Percentiles rank a stretch among this genome's conserved stretches.
Evolutionary conservation across 2,329 filamentous ascomycete species (phyloP).

Genomic region (Diaporthe eres): DNA sequence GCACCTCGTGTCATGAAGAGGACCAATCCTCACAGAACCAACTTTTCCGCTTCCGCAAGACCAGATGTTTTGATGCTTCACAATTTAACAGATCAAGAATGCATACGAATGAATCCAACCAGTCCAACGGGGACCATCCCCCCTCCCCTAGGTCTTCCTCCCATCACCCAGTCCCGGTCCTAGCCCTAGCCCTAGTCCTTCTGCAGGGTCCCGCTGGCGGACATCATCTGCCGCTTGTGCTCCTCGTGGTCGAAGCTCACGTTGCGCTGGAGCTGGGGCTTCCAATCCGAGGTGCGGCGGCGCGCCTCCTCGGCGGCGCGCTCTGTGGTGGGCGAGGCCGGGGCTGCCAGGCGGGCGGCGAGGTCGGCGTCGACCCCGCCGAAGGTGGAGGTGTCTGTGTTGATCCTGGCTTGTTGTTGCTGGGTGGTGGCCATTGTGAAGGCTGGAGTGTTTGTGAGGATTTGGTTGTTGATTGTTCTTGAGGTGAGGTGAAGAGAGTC

Average conservation of each 20-base stretch:
- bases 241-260: slow-evolving; percentile 70
- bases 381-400: slow-evolving; percentile 33
- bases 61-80: background rate
- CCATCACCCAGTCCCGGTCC: background rate
- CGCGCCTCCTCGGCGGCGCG: slow-evolving; percentile 48
- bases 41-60: background rate
- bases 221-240: slow-evolving; percentile 67
- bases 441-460: background rate
- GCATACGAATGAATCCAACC: background rate
- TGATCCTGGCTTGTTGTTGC: slow-evolving; percentile 34
- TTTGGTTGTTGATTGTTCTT: background rate
- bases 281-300: slow-evolving; percentile 59
- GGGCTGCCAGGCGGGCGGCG: slow-evolving; percentile 42
- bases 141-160: background rate
- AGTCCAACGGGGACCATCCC: background rate
- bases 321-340: slow-evolving; percentile 42
- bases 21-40: background rate
- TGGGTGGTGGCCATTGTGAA: slow-evolving; percentile 34
- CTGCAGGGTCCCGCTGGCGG: slow-evolving; percentile 42
- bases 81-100: background rate
- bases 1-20: no score
- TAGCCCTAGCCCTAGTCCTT: slow-evolving; percentile 42
- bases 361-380: slow-evolving; percentile 43
- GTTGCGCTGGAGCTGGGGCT: slow-evolving; percentile 65
- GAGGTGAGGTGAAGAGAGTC: background rate